Conservation (phyloP, 495 filamentous ascomycete genomes). For the Xylaria curta region DNA sequence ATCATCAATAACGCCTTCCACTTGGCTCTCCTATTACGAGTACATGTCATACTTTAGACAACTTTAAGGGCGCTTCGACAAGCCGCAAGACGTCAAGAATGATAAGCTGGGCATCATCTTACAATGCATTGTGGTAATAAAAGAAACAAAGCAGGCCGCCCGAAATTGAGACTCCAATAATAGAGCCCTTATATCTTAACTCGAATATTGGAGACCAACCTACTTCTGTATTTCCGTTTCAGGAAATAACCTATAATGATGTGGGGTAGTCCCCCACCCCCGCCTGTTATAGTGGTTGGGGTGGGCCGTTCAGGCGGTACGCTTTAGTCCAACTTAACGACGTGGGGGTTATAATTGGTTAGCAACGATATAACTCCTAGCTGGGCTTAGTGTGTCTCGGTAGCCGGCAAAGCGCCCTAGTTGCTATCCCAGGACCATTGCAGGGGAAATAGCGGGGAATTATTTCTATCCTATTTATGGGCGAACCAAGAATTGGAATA, state of each 20-base stretch:
- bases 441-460: too few species aligned
- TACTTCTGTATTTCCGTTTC: background rate
- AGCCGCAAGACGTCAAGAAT: background rate
- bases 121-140: conserved; percentile 11
- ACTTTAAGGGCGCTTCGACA: background rate
- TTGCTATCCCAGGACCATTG: too few species aligned
- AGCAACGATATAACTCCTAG: background rate
- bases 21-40: background rate
- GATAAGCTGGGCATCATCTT: background rate
- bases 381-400: conserved; percentile 4
- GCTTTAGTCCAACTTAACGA: background rate
- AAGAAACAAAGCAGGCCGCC: background rate
- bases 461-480: conserved; percentile 4
- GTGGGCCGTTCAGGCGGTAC: background rate
- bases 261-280: background rate
- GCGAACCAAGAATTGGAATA: background rate
- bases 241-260: background rate
- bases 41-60: too few species aligned
- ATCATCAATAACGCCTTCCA: background rate
- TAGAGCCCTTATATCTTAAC: background rate
- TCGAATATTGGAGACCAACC: background rate
- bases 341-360: background rate
- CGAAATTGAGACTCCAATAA: conserved; percentile 7
- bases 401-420: conserved; percentile 9
- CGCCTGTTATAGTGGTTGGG: background rate